Conservation (phyloP, 2,329 filamentous ascomycete species). For the Penicillium vulpinum region DNA sequence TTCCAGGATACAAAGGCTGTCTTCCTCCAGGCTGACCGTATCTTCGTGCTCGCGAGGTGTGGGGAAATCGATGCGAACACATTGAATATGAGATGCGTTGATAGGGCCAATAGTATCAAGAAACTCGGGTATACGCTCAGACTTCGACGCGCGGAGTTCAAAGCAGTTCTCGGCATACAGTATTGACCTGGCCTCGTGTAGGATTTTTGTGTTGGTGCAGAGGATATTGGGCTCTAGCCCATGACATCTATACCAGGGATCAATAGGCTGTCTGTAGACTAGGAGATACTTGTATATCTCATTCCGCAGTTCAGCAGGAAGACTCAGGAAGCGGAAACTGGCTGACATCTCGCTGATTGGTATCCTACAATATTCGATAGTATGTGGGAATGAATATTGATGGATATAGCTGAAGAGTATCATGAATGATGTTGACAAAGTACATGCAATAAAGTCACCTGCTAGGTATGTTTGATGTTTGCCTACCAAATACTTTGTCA, state of each 20-base stretch:
- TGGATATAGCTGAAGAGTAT: too few species aligned
- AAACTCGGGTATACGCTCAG: not conserved
- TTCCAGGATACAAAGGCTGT: not conserved
- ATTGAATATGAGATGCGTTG: not conserved
- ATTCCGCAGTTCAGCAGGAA: slow-evolving; percentile 5
- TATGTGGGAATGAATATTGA: too few species aligned
- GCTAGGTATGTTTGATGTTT: too few species aligned
- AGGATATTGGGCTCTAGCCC: not conserved
- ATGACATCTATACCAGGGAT: not conserved
- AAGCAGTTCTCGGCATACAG: slow-evolving; percentile 7
- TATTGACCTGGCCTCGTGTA: slow-evolving; percentile 1
- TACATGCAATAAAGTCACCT: too few species aligned
- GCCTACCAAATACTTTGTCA: too few species aligned
- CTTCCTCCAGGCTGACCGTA: not conserved
- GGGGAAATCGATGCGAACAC: slow-evolving; percentile 5
- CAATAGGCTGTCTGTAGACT: not conserved
- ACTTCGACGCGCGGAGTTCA: not conserved
- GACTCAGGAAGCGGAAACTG: slow-evolving; percentile 1
- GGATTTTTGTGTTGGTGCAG: not conserved
- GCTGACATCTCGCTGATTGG: not conserved
- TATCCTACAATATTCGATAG: not conserved
- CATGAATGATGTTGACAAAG: too few species aligned
- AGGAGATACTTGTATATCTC: slow-evolving; percentile 6
- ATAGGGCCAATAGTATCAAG: not conserved
- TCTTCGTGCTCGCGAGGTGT: not conserved